Percentiles rank a stretch among this genome's conserved stretches.
Conservation (phyloP, 371 early-diverging fungal genomes). For the Mucor racemosus region DNA sequence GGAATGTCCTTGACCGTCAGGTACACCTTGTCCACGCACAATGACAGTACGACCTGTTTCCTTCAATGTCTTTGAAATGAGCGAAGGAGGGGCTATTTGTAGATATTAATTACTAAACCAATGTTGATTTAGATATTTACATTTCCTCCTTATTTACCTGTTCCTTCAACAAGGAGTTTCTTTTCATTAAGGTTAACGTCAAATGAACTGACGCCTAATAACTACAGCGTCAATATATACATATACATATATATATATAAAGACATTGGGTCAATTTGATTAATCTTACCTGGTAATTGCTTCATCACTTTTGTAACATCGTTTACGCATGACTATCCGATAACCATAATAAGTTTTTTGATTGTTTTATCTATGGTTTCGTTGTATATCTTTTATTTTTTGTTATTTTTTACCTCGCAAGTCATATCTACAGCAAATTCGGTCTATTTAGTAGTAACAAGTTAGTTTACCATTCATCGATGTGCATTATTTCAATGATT, state of each 20-base stretch:
- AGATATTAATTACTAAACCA: neutral
- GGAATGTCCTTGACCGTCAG: constrained; percentile 58
- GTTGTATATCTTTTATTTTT: neutral
- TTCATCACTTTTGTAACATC: constrained; percentile 64
- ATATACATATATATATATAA: too few species aligned
- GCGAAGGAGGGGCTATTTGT: constrained; percentile 67
- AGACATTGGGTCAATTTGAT: neutral
- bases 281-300: constrained; percentile 49
- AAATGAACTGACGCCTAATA: constrained; percentile 55
- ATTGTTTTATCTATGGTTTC: neutral
- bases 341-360: too few species aligned
- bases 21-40: constrained; percentile 78
- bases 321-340: constrained; percentile 62
- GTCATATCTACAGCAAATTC: constrained; percentile 88
- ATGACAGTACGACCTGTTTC: constrained; percentile 74
- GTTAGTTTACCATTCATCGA: neutral
- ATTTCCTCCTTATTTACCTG: constrained; percentile 37
- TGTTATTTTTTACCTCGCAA: constrained; percentile 57
- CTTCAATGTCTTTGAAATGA: constrained; percentile 61
- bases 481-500: neutral
- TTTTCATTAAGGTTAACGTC: constrained; percentile 64
- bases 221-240: neutral
- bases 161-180: constrained; percentile 68
- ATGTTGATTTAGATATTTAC: neutral
- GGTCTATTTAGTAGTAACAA: constrained; percentile 43